Conservation (phyloP, 202 grass and related monocot genomes). For the Schoenoplectus triqueter region DNA sequence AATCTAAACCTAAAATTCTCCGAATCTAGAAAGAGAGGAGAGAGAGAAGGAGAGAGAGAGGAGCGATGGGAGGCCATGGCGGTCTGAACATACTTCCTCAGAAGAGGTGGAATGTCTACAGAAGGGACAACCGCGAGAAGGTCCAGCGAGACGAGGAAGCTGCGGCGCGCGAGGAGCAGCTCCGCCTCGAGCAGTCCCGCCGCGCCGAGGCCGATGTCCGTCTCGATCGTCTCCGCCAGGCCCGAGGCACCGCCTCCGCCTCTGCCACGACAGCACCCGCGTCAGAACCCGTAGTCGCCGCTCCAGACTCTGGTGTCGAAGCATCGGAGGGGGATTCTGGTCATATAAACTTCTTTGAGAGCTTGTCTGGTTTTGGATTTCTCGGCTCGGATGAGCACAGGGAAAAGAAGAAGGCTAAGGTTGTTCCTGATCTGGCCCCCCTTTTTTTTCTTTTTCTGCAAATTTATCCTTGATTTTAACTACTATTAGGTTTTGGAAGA, state of each 20-base stretch:
- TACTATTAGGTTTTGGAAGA: constrained; percentile 17
- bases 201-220: constrained; percentile 70
- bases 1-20: not conserved
- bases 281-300: not conserved
- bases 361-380: constrained; percentile 54
- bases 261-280: not conserved
- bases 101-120: constrained; percentile 99
- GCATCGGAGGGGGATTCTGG: constrained; percentile 40
- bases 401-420: constrained; percentile 22
- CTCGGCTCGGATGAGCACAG: constrained; percentile 53
- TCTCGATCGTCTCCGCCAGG: constrained; percentile 54
- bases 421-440: not conserved
- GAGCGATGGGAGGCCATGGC: constrained; percentile 78
- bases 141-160: constrained; percentile 80
- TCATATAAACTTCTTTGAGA: constrained; percentile 82
- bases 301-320: not conserved
- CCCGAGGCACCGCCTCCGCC: constrained; percentile 50
- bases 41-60: too few species aligned
- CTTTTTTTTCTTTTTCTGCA: not conserved
- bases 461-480: not conserved
- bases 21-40: not conserved
- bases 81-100: constrained; percentile 93
- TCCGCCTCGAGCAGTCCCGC: constrained; percentile 63
- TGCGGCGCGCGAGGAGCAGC: constrained; percentile 84
- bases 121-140: constrained; percentile 94